Base-by-base conservation (phyloP, 352 stramenopile genomes). In the Pythium periplocum region DNA sequence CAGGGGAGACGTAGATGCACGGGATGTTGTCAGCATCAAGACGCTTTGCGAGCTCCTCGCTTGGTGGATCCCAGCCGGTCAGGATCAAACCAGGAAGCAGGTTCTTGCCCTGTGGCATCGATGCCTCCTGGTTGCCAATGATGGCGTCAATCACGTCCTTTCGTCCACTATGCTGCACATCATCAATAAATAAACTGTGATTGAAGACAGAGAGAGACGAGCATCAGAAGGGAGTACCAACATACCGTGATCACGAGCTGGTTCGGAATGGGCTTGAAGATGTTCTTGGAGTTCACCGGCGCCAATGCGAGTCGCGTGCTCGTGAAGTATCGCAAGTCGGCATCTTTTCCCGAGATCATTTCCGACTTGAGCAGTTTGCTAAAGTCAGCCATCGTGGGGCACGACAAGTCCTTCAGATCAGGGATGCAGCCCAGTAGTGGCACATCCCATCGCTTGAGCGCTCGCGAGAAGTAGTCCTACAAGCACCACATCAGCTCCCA, bases 341-440 rank as follows among this genome's bases (percentile, higher is more conserved):
- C 77, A 33, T 87, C 75, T 45, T 78, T 62, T 74, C 83, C 83
- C 2, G 83, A 90, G 40, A 94, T 77, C 55, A 94, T 64, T 3
- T 88, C 73, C 26, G 81, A 90, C 53, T 90, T 86, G 38, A 94
- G 74, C 43, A 94, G 64, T 57, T 94, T 94, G 62, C 79, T 81
- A 59, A 88, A 94, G 62, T 94, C 83, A 2, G 83, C 83, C 68
- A 94, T 94, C 12, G 83, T 90, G n/a, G 83, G 83, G 37, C 79
- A 85, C 26, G 76, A 87, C 9, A 94, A 58, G 38, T 94, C 83
- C 40, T 88, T 86, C 32, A 90, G 65, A 48, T 94, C 79, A 0
- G 89, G 89, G 36, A 97, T 93, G 49, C 86, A 91, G 30, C 89
- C 89, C 10, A 97, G 62, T 6, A 97, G 71, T 17, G 87, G 87